Conservation (phyloP, 2,329 filamentous ascomycete genomes). For the Dothistroma pini region DNA sequence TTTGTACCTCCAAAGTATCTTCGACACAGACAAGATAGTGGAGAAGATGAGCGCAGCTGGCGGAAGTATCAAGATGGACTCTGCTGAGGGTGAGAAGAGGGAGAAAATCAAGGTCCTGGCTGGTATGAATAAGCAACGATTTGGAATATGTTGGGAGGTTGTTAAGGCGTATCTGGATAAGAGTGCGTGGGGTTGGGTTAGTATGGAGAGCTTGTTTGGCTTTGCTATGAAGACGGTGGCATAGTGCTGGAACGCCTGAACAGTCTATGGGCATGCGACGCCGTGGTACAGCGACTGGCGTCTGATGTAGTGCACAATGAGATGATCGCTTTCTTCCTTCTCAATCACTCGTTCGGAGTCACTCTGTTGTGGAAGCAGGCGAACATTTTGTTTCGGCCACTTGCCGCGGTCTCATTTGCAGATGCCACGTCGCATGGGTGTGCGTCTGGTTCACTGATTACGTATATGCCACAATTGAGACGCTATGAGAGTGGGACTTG, state of each 20-base stretch:
- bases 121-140: conserved; percentile 77
- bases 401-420: no score
- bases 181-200: conserved; percentile 42
- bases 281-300: neutral
- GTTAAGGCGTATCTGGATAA: conserved; percentile 56
- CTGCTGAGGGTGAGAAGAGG: conserved; percentile 52
- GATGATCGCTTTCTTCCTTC: neutral
- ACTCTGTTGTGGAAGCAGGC: no score
- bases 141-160: conserved; percentile 69
- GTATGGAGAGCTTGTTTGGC: conserved; percentile 48
- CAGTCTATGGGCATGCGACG: neutral
- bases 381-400: no score
- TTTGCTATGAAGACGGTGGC: conserved; percentile 37
- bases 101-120: conserved; percentile 65
- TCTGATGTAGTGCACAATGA: conserved; percentile 2
- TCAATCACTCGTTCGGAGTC: no score
- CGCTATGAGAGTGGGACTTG: no score
- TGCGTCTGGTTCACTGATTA: no score
- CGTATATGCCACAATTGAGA: no score
- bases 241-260: neutral
- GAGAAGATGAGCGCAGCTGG: conserved; percentile 34
- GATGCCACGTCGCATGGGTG: no score
- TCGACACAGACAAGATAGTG: conserved; percentile 82
- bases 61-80: conserved; percentile 28
- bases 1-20: conserved; percentile 78